Base-by-base conservation (phyloP, 2,329 filamentous ascomycete genomes). In the Chaetomium sp. region DNA sequence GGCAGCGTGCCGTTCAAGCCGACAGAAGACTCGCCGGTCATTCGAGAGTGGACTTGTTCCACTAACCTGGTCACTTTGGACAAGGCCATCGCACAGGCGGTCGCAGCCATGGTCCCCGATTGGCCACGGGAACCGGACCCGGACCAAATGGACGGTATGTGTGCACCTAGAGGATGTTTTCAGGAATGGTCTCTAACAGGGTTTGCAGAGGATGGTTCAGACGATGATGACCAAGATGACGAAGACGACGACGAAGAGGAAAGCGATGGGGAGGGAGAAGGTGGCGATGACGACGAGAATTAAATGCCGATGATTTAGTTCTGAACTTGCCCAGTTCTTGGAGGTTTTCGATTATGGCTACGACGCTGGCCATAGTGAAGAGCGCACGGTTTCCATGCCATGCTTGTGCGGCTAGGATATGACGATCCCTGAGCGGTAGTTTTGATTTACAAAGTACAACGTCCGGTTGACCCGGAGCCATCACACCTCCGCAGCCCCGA, bases 221-320 rank as follows among this genome's bases (percentile, higher is more conserved):
- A 67, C 1, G 60, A 66, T 21, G 63, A 65, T 2, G 67, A 68
- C 21, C 47, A 70, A 6, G 64, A 69, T 1, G 66, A 68, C 8
- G 67, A 69, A 1, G 67, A 66, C 2, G 64, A 67, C 4, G 65
- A 63, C 4, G 65, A 67, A 1, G 68, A 68, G 6, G 65, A 66
- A 2, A 66, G 67, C 4, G 62, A 70, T 35, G 68, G 19, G 19
- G 64, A 67, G 3, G 65, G 63, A 4, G 65, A 67, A 1, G 67
- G 68, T 5, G 66, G 66, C 35, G 68, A 64, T 4, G 69, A 63
- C 13, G 66, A 69, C 10, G 68, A 67, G n/a, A 21, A 33, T 47
- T 33, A 29, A 53, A 45, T 38, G 33, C 21, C 4, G 59, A 31
- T 23, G n/a, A 16, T 21, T 21, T n/a, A n/a, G 6, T 8, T 8